These are phyloP conservation scores for Retiboletus flavoniger DNA, from an alignment of 1,284 basidiomycete species.

Conservation along the genomic window DNA sequence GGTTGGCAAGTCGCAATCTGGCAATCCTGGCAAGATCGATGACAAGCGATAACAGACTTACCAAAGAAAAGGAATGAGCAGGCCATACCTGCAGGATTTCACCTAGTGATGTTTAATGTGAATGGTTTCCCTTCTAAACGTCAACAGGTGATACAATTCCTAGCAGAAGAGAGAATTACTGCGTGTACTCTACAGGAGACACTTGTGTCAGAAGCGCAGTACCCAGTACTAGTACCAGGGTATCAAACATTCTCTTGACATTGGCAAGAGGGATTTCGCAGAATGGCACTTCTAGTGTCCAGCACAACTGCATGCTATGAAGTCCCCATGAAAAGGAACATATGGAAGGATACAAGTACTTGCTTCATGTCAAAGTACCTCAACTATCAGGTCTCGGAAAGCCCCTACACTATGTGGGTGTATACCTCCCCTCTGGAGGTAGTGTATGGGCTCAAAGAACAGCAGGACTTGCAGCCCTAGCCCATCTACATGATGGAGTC, in stretches of 20 bases:
- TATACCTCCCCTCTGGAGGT: background rate
- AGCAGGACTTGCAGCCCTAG: background rate
- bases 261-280: background rate
- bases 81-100: background rate
- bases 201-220: background rate
- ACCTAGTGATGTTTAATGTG: background rate
- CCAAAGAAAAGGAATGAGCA: background rate
- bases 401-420: background rate
- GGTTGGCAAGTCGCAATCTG: background rate
- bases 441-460: background rate
- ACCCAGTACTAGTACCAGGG: background rate
- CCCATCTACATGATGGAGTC: background rate
- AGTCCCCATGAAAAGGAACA: background rate
- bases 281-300: background rate
- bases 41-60: no score
- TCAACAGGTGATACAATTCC: background rate
- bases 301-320: background rate
- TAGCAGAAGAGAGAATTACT: background rate
- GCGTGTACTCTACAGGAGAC: constrained; percentile 1
- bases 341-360: background rate
- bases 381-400: background rate
- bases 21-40: background rate
- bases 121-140: background rate
- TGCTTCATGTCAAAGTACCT: background rate
- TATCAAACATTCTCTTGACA: background rate